phyloP scores from a whole-genome alignment of 2,329 filamentous ascomycete species.

The Teratosphaeria destructans region DNA sequence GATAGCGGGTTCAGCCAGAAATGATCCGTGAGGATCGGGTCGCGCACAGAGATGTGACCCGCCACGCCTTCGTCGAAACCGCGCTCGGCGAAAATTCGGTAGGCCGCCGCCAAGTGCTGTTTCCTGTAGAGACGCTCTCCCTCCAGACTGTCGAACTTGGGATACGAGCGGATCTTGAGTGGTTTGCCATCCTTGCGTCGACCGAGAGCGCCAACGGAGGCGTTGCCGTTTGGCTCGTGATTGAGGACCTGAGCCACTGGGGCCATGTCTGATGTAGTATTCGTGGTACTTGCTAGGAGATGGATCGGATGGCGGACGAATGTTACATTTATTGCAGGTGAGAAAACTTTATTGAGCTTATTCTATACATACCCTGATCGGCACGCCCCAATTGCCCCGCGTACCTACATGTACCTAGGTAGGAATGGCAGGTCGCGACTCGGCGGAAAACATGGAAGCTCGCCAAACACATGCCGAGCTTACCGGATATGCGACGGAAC shows the following conservation, averaged over 20 bases:
- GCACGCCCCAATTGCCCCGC: not conserved
- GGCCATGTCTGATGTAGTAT: constrained; percentile 22
- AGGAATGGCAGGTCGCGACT: no score
- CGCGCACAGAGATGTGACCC: constrained; percentile 33
- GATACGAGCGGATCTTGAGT: constrained; percentile 38
- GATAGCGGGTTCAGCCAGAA: constrained; percentile 35
- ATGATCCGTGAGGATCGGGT: constrained; percentile 26
- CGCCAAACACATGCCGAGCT: not conserved
- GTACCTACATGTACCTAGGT: not conserved
- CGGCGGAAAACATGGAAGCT: not conserved
- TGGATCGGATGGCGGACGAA: not conserved
- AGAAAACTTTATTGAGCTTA: not conserved
- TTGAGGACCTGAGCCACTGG: constrained; percentile 27
- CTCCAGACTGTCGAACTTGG: constrained; percentile 27
- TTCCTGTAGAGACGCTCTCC: constrained; percentile 31
- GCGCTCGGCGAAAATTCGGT: constrained; percentile 33
- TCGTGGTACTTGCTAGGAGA: not conserved
- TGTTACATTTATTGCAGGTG: not conserved
- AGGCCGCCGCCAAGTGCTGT: constrained; percentile 34
- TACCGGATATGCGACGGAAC: not conserved
- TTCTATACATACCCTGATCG: not conserved
- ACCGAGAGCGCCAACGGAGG: constrained; percentile 35
- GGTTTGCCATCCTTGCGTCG: constrained; percentile 35
- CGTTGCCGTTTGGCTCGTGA: constrained; percentile 31
- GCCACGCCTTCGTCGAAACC: constrained; percentile 29